Percentiles rank a stretch among this genome's conserved stretches.
Conservation (phyloP, 179 eudicot species). For the Pouteria campechiana region DNA sequence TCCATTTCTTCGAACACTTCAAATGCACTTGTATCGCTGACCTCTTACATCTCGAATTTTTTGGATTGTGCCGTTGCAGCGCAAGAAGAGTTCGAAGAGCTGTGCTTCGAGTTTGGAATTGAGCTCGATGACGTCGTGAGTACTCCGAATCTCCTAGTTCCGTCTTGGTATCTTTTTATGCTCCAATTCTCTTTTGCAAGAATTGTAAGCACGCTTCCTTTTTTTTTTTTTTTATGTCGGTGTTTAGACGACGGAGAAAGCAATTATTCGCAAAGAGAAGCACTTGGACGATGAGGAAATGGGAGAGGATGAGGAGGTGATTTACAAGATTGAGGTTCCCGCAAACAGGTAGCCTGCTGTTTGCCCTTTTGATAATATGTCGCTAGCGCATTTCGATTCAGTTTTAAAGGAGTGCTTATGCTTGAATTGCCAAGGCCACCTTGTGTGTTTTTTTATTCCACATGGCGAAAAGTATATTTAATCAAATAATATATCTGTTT, state of each 20-base stretch:
- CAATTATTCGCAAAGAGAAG: conserved; percentile 81
- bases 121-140: conserved; percentile 97
- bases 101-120: conserved; percentile 88
- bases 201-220: background rate
- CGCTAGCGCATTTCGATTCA: no score
- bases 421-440: no score
- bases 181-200: background rate
- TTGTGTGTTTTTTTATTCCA: no score
- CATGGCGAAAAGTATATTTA: no score
- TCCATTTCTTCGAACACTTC: background rate
- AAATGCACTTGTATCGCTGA: background rate
- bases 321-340: conserved; percentile 89
- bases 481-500: no score
- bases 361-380: no score
- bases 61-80: no score
- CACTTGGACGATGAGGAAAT: conserved; percentile 51
- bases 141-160: background rate
- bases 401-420: no score
- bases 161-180: background rate
- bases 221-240: background rate
- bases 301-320: conserved; percentile 62
- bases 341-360: conserved; percentile 99
- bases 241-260: conserved; percentile 80
- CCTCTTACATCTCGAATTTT: background rate
- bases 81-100: conserved; percentile 65